These are phyloP conservation scores for Nissolia schottii DNA, from an alignment of 306 rosid species.

Conservation along the genomic window DNA sequence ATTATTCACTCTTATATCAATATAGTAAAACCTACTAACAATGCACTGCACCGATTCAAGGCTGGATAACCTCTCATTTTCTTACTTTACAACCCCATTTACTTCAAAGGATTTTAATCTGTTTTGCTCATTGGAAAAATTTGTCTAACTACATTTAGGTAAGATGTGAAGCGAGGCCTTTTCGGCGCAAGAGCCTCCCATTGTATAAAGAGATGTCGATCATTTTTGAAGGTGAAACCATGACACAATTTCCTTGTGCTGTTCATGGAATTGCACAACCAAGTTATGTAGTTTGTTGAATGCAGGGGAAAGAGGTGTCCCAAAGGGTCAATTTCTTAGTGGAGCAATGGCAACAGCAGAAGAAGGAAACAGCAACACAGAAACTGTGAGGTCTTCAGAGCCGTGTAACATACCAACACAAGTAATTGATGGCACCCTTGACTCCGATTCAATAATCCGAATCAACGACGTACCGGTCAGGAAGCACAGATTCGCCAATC, in stretches of 20 bases:
- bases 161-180: slow-evolving; percentile 40
- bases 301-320: slow-evolving; percentile 31
- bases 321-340: slow-evolving; percentile 24
- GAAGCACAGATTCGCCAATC: slow-evolving; percentile 22
- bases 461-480: slow-evolving; percentile 13
- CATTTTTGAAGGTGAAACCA: slow-evolving; percentile 34
- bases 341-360: slow-evolving; percentile 26
- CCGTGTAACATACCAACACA: slow-evolving; percentile 38
- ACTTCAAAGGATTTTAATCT: too few species aligned
- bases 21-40: too few species aligned
- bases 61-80: too few species aligned
- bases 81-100: too few species aligned
- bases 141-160: slow-evolving; percentile 10
- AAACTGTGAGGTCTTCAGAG: slow-evolving; percentile 36
- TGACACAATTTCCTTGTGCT: background rate
- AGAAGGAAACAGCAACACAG: slow-evolving; percentile 41
- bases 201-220: slow-evolving; percentile 37
- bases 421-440: slow-evolving; percentile 34
- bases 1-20: too few species aligned
- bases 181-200: slow-evolving; percentile 40
- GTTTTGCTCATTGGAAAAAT: slow-evolving; percentile 6
- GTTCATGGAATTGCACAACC: background rate
- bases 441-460: slow-evolving; percentile 30
- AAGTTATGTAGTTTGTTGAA: background rate
- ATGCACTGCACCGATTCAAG: too few species aligned